Evolutionary conservation across 257 asterid genomes (phyloP).

Genomic region (Perilla frutescens): DNA sequence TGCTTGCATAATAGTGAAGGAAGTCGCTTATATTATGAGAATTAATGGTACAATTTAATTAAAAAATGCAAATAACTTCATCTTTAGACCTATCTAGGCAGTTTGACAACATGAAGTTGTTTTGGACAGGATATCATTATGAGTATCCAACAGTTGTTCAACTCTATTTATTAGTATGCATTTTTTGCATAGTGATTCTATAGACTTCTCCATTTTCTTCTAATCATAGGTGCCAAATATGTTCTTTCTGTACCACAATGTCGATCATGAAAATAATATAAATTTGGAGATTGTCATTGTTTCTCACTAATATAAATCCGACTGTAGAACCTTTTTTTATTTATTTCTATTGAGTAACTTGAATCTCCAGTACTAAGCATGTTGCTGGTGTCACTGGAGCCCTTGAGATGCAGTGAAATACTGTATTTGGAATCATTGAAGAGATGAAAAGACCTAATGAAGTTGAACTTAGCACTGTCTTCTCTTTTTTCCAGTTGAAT

Average conservation of each 20-base stretch:
- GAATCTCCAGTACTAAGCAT: background rate
- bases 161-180: background rate
- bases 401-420: background rate
- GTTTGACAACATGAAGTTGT: background rate
- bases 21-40: slow-evolving; percentile 8
- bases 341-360: background rate
- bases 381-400: slow-evolving; percentile 2
- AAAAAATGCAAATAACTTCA: background rate
- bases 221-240: background rate
- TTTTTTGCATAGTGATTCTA: background rate
- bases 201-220: background rate
- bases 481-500: background rate
- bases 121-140: background rate
- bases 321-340: background rate
- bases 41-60: background rate
- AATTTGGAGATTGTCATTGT: background rate
- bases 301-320: background rate
- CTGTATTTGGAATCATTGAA: background rate
- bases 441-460: background rate
- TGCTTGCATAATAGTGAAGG: slow-evolving; percentile 19
- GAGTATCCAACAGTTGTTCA: background rate
- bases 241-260: background rate
- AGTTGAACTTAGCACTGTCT: background rate
- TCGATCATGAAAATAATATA: background rate
- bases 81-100: slow-evolving; percentile 13